These are phyloP conservation scores for Eucommia ulmoides DNA, from an alignment of 257 asterid genomes.

Conservation along the genomic window DNA sequence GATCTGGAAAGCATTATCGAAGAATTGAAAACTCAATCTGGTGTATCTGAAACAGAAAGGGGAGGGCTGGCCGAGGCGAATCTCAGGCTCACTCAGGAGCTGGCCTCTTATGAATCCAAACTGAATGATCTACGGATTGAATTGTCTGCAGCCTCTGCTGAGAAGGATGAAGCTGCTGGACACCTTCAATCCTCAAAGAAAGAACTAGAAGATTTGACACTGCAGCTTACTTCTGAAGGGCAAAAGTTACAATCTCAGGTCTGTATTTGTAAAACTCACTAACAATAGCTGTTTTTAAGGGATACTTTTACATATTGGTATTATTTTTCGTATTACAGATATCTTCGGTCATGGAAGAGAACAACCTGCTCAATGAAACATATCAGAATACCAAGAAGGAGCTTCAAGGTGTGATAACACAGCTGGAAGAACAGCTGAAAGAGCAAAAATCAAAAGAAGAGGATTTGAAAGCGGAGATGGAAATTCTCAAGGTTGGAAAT, in stretches of 20 bases:
- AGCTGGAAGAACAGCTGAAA: slow-evolving; percentile 70
- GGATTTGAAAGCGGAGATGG: slow-evolving; percentile 46
- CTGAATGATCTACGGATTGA: slow-evolving; percentile 30
- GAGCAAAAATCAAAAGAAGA: slow-evolving; percentile 44
- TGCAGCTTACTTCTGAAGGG: slow-evolving; percentile 47
- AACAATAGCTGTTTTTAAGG: no score
- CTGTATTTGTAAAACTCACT: no score
- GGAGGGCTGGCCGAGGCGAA: slow-evolving; percentile 40
- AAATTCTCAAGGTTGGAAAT: slow-evolving; percentile 35
- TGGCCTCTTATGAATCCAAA: slow-evolving; percentile 44
- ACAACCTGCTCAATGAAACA: slow-evolving; percentile 48
- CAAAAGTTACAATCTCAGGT: slow-evolving; percentile 79
- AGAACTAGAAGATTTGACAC: slow-evolving; percentile 45
- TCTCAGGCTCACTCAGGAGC: slow-evolving; percentile 43
- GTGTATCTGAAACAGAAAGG: slow-evolving; percentile 35
- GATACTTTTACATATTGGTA: no score
- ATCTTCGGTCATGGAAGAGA: slow-evolving; percentile 65
- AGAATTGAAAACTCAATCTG: slow-evolving; percentile 35
- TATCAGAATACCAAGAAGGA: slow-evolving; percentile 62
- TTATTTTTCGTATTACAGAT: slow-evolving; percentile 29
- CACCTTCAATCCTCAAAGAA: slow-evolving; percentile 32
- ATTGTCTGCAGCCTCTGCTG: slow-evolving; percentile 29
- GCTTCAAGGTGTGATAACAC: slow-evolving; percentile 41
- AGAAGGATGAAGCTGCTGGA: slow-evolving; percentile 30
- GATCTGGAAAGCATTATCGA: slow-evolving; percentile 30